Evolutionary conservation across 2,329 filamentous ascomycete species (phyloP).

Genomic region (Plenodomus biglobosus): DNA sequence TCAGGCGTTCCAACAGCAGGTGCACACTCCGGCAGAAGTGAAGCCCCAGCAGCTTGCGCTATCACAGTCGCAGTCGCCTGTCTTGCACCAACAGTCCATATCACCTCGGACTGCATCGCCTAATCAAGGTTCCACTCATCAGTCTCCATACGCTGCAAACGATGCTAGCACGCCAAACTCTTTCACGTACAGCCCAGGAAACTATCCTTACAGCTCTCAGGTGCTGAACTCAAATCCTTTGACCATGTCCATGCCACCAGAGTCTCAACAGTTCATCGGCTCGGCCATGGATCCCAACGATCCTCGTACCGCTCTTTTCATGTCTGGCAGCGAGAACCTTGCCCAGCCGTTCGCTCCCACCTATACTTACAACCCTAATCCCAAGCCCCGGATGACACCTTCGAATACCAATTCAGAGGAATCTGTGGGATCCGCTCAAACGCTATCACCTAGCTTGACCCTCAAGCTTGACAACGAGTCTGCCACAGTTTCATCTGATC

Average conservation of each 20-base stretch:
- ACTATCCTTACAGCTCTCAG: conserved; percentile 31
- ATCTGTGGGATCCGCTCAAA: conserved; percentile 45
- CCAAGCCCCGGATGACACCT: conserved; percentile 29
- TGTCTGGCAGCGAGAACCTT: conserved; percentile 48
- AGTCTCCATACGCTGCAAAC: conserved; percentile 23
- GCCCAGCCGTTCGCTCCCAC: conserved; percentile 44
- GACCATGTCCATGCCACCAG: conserved; percentile 53
- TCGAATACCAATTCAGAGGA: conserved; percentile 23
- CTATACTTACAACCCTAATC: conserved; percentile 52
- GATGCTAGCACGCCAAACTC: conserved; percentile 25
- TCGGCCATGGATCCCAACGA: conserved; percentile 50
- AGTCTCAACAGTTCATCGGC: conserved; percentile 58
- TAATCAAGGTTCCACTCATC: conserved; percentile 22
- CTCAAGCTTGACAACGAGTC: conserved; percentile 19
- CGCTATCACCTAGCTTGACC: conserved; percentile 43
- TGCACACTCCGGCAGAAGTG: conserved; percentile 15
- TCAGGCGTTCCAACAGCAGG: conserved; percentile 25
- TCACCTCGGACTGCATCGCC: conserved; percentile 31
- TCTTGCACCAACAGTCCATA: conserved; percentile 19
- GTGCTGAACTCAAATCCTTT: conserved; percentile 48
- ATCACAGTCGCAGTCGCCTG: conserved; percentile 14
- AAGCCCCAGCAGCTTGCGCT: conserved; percentile 24
- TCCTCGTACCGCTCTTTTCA: conserved; percentile 49
- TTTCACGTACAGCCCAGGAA: conserved; percentile 21
- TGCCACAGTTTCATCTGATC: conserved; percentile 20